These are phyloP conservation scores for Chenopodium berlandieri DNA, from an alignment of 148 eudicot genomes.

Conservation along the genomic window DNA sequence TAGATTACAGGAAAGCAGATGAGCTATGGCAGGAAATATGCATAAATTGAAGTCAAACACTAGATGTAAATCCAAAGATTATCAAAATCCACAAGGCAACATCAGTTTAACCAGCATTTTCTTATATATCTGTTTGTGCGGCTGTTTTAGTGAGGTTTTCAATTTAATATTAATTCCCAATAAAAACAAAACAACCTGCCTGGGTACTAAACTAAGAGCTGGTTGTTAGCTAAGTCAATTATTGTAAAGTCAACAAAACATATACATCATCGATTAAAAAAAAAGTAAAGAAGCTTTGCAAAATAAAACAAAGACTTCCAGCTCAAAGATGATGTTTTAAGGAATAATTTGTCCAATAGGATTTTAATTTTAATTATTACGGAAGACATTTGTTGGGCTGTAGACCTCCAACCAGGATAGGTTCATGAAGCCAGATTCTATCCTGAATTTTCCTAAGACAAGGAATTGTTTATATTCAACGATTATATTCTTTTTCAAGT, in stretches of 20 bases:
- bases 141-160: slow-evolving; percentile 7
- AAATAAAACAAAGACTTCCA: slow-evolving; percentile 28
- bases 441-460: neutral
- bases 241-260: slow-evolving; percentile 26
- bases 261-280: neutral
- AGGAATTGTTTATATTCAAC: neutral
- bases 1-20: neutral
- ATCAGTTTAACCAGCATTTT: neutral
- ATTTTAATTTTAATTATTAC: slow-evolving; percentile 17
- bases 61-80: slow-evolving; percentile 6
- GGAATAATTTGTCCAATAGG: slow-evolving; percentile 2
- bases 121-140: neutral
- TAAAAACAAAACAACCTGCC: slow-evolving; percentile 12
- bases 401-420: slow-evolving; percentile 14
- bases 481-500: neutral
- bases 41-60: neutral
- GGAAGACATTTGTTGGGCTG: slow-evolving; percentile 18
- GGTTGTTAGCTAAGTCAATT: slow-evolving; percentile 26
- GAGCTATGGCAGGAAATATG: neutral
- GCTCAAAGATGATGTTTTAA: slow-evolving; percentile 9
- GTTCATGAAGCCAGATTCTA: slow-evolving; percentile 14
- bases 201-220: slow-evolving; percentile 14
- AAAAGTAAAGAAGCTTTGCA: neutral
- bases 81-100: slow-evolving; percentile 12
- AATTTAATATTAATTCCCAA: slow-evolving; percentile 12